Evolutionary conservation across 139 green algal genomes (phyloP), one percentile per base, ranked within the genome.

Genomic region (Closterium sp.): DNA sequence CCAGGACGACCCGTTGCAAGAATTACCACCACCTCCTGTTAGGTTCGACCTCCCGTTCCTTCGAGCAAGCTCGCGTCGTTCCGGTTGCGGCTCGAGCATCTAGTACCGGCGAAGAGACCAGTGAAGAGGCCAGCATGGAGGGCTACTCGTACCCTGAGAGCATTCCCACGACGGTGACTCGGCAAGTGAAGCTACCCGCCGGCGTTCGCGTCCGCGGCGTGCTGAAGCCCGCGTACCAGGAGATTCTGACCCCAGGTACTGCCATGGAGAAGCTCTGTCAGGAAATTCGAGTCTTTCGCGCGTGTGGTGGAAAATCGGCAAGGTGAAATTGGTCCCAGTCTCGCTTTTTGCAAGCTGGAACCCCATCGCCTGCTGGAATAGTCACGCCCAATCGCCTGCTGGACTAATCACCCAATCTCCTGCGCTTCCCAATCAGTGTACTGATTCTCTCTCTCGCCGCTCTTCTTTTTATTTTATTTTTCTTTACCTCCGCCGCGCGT

Each of bases 221-320:
- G 1, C 93, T 96, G 38, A 89, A 91, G 2, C 69, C 91, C 6
- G 92, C 92, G 36, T 92, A 97, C 28, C 93, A 83, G 0, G 87
- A 90, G 30, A 96, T 98, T 35, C 87, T 98, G 31, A 96, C 94
- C 0, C 91, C 91, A 0, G 95, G 95, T 76, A 95, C 84, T 34
- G 84, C 55, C 55, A 76, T 76, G 16, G 4, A 28, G 55, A 16
- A 76, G 55, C 25, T n/a, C n/a, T 19, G 55, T 76, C 55, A 76
- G 12, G 55, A 76, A 76, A 28, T 28, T 76, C 55, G 25, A 16
- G 25, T 76, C 55, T 28, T 76, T 76, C 55, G 55, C 55, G 16
- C 12, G 25, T 76, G 23, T 33, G 7, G 25, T 86, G 6, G 83
- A 25, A 86, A 2, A 34, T 86, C n/a, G n/a, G n/a, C n/a, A n/a